phyloP scores from a whole-genome alignment of 2,329 filamentous ascomycete genomes.

The Dichotomopilus funicola region DNA sequence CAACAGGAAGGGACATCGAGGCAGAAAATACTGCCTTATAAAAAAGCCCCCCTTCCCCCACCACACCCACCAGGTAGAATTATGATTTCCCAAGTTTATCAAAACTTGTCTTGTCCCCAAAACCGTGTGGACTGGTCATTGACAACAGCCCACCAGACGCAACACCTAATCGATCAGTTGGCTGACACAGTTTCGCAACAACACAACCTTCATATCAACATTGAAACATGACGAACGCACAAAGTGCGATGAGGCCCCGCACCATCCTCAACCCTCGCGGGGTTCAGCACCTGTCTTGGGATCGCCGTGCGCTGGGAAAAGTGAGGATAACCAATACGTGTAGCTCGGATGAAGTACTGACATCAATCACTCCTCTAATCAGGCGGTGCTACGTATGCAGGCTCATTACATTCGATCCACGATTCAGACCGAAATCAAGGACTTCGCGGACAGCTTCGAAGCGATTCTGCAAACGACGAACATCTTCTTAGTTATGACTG shows the following conservation, averaged over 20 bases:
- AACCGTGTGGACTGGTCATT: too few species aligned
- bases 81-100: too few species aligned
- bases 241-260: neutral
- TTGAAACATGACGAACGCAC: neutral
- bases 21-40: too few species aligned
- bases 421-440: constrained; percentile 10
- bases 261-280: neutral
- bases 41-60: too few species aligned
- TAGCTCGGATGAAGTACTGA: neutral
- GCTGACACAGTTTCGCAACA: too few species aligned
- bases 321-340: neutral
- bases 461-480: constrained; percentile 9
- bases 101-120: too few species aligned
- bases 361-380: neutral
- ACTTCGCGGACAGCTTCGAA: constrained; percentile 10
- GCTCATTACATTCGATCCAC: constrained; percentile 8
- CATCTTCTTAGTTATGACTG: constrained; percentile 7
- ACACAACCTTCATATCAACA: neutral
- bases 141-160: too few species aligned
- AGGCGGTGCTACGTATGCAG: constrained; percentile 11
- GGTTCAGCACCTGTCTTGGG: neutral
- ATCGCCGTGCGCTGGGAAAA: constrained; percentile 2
- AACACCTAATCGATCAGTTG: too few species aligned
- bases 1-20: too few species aligned
- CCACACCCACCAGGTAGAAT: too few species aligned